phyloP scores from a whole-genome alignment of 495 filamentous ascomycete genomes.

The Immersiella caudata region DNA sequence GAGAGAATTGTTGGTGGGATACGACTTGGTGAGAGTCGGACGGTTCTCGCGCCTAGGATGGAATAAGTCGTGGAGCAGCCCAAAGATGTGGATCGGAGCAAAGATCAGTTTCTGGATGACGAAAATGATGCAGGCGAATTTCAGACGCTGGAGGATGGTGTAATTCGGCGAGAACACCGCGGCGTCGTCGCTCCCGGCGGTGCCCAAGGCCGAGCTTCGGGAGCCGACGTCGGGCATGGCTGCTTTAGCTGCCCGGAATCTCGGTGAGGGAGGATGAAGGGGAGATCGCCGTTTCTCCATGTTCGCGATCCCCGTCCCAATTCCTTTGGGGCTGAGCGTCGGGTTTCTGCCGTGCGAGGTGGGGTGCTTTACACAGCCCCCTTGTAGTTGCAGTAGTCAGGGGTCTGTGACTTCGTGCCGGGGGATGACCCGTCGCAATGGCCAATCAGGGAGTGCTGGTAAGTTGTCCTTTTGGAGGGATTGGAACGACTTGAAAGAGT shows the following conservation, averaged over 20 bases:
- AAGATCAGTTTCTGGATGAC: slow-evolving; percentile 25
- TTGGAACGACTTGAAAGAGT: no score
- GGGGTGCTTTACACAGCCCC: not conserved
- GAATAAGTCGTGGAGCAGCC: slow-evolving; percentile 7
- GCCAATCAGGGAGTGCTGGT: not conserved
- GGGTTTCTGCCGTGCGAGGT: not conserved
- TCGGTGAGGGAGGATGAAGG: not conserved
- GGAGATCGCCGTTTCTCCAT: not conserved
- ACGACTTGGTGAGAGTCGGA: slow-evolving; percentile 29
- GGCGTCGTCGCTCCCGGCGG: slow-evolving; percentile 2
- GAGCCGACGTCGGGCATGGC: not conserved
- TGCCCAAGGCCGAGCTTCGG: not conserved
- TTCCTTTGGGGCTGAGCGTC: not conserved
- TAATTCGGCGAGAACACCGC: not conserved
- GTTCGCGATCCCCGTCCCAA: no score
- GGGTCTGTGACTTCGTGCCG: not conserved
- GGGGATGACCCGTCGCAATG: not conserved
- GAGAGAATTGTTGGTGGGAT: slow-evolving; percentile 21
- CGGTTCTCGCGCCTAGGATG: not conserved
- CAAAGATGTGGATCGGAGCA: slow-evolving; percentile 5
- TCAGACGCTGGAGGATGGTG: slow-evolving; percentile 17
- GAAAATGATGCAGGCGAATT: slow-evolving; percentile 21
- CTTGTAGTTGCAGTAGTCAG: not conserved
- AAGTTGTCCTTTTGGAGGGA: no score
- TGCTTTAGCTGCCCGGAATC: not conserved